A percentile compares a stretch with the other conserved stretches of the same genome.
Conservation (phyloP, 2,329 filamentous ascomycete species). For the Neofusicoccum umdonicola region DNA sequence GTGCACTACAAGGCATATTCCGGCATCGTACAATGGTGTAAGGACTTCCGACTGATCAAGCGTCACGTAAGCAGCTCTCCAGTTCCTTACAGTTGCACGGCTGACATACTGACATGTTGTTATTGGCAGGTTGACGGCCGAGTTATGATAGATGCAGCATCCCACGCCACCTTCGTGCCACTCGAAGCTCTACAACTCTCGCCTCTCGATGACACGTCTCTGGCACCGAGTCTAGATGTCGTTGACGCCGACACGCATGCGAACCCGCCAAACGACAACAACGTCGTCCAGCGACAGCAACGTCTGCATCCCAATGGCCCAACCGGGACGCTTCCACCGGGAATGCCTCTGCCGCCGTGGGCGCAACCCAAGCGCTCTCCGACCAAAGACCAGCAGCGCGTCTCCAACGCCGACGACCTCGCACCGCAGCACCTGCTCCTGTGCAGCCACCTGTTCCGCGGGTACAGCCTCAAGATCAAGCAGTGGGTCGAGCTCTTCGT, state of each 20-base stretch:
- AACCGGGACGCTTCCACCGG: too few species aligned
- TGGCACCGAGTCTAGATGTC: not conserved
- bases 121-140: conserved; percentile 42
- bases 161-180: not conserved
- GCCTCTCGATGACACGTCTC: not conserved
- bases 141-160: conserved; percentile 49
- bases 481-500: conserved; percentile 30
- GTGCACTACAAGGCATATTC: conserved; percentile 45
- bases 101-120: too few species aligned
- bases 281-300: too few species aligned
- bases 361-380: too few species aligned
- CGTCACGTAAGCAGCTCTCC: conserved; percentile 30
- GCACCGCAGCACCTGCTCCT: conserved; percentile 18
- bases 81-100: too few species aligned
- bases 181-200: not conserved
- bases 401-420: conserved; percentile 18
- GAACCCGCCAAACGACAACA: not conserved
- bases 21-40: too few species aligned
- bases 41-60: too few species aligned
- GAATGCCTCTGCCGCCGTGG: too few species aligned
- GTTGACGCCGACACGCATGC: not conserved
- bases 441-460: conserved; percentile 29
- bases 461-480: conserved; percentile 34
- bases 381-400: too few species aligned
- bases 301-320: too few species aligned